Evolutionary conservation across 2,329 filamentous ascomycete species (phyloP).

Genomic region (Colletotrichum falcatum): DNA sequence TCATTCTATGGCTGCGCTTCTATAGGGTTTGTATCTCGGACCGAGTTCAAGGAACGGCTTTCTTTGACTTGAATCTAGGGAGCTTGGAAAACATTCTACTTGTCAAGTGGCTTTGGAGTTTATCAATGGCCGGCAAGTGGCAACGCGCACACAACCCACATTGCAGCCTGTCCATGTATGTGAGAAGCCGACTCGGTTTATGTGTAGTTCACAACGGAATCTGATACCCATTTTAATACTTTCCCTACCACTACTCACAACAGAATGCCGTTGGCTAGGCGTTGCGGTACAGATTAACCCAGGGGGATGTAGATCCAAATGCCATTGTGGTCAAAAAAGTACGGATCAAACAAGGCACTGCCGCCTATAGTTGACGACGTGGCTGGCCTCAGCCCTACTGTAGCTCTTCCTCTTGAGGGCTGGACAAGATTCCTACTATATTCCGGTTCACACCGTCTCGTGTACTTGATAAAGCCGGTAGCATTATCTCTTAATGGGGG

Average conservation of each 20-base stretch:
- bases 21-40: too few relatives aligned
- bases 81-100: too few relatives aligned
- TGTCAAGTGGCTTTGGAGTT: too few relatives aligned
- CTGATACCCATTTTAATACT: neutral
- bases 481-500: neutral
- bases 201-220: too few relatives aligned
- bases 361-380: slow-evolving; percentile 48
- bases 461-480: slow-evolving; percentile 49
- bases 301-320: slow-evolving; percentile 52
- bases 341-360: slow-evolving; percentile 47
- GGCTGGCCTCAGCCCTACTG: slow-evolving; percentile 54
- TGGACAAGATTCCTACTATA: slow-evolving; percentile 57
- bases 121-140: too few relatives aligned
- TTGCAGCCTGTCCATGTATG: too few relatives aligned
- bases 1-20: too few relatives aligned
- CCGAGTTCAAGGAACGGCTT: too few relatives aligned
- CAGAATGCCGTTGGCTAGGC: slow-evolving; percentile 21
- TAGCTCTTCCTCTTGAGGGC: slow-evolving; percentile 50
- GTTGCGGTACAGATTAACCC: slow-evolving; percentile 44
- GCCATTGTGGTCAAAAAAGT: slow-evolving; percentile 51
- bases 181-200: too few relatives aligned
- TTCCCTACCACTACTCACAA: slow-evolving; percentile 39
- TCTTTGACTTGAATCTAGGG: too few relatives aligned
- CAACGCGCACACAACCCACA: too few relatives aligned
- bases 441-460: slow-evolving; percentile 52